A percentile compares a stretch with the other conserved stretches of the same genome.
Conservation (phyloP, 2,329 filamentous ascomycete genomes). For the Fusarium sp. region DNA sequence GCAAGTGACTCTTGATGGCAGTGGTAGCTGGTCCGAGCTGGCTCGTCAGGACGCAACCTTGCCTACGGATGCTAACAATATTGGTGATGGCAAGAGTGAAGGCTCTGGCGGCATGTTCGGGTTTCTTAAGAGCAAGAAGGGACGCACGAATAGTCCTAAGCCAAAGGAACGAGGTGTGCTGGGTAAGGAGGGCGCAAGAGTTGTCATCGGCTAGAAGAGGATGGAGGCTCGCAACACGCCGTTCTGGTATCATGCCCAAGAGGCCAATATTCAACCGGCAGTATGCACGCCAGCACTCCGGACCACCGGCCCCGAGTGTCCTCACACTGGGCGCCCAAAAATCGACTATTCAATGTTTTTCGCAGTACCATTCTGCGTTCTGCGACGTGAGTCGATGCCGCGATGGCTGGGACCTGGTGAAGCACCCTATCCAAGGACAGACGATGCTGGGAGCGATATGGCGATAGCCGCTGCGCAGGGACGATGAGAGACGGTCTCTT, state of each 20-base stretch:
- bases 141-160: constrained; percentile 90
- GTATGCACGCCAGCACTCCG: constrained; percentile 20
- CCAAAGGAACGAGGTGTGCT: constrained; percentile 92
- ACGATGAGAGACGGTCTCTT: constrained; percentile 43
- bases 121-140: constrained; percentile 90
- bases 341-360: constrained; percentile 13
- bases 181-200: constrained; percentile 92
- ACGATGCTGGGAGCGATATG: constrained; percentile 11
- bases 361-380: constrained; percentile 6
- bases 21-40: constrained; percentile 90
- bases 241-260: constrained; percentile 28
- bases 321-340: constrained; percentile 10
- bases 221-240: constrained; percentile 31
- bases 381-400: constrained; percentile 4
- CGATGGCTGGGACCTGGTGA: constrained; percentile 12
- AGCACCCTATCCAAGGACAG: constrained; percentile 17
- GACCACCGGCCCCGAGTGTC: constrained; percentile 4
- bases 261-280: constrained; percentile 18
- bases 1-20: constrained; percentile 89
- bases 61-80: constrained; percentile 71
- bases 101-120: constrained; percentile 86
- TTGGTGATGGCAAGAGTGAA: constrained; percentile 63
- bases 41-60: constrained; percentile 84
- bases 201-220: constrained; percentile 72
- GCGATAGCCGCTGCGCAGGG: constrained; percentile 19